Evolutionary conservation across 176 grass and related monocot genomes (phyloP).

Genomic region (Juncus effusus): DNA sequence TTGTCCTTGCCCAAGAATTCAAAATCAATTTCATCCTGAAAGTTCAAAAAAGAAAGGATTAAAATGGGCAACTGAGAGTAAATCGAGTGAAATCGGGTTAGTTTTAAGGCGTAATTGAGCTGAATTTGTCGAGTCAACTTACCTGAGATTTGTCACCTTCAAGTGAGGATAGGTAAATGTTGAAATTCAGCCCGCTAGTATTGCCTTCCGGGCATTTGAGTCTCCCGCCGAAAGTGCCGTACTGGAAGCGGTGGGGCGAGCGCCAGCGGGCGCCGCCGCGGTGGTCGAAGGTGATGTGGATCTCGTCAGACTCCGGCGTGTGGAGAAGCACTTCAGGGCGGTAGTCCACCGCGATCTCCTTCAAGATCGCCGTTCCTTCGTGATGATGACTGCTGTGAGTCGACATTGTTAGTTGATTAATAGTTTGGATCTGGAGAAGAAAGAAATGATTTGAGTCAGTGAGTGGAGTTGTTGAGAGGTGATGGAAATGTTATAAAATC

Average conservation of each 20-base stretch:
- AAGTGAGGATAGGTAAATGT: constrained; percentile 70
- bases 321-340: constrained; percentile 38
- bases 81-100: constrained; percentile 10
- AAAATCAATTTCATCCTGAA: constrained; percentile 72
- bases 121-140: not conserved
- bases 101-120: not conserved
- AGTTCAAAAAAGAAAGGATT: not conserved
- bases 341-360: constrained; percentile 55
- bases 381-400: constrained; percentile 34
- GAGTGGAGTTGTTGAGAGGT: not conserved
- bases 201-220: constrained; percentile 41
- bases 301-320: constrained; percentile 30
- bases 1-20: constrained; percentile 70
- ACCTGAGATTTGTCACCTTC: constrained; percentile 38
- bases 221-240: constrained; percentile 37
- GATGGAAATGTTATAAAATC: not conserved
- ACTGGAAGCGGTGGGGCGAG: constrained; percentile 36
- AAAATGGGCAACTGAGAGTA: not conserved
- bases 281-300: constrained; percentile 62
- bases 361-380: constrained; percentile 32
- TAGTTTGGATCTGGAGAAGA: constrained; percentile 14
- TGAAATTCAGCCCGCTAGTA: constrained; percentile 62
- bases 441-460: not conserved
- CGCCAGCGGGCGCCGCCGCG: constrained; percentile 60
- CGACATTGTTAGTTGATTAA: not conserved